A percentile compares a stretch with the other conserved stretches of the same genome.
These are phyloP conservation scores for Coemansia asiatica DNA, from an alignment of 192 early-diverging fungal genomes.

Conservation along the genomic window DNA sequence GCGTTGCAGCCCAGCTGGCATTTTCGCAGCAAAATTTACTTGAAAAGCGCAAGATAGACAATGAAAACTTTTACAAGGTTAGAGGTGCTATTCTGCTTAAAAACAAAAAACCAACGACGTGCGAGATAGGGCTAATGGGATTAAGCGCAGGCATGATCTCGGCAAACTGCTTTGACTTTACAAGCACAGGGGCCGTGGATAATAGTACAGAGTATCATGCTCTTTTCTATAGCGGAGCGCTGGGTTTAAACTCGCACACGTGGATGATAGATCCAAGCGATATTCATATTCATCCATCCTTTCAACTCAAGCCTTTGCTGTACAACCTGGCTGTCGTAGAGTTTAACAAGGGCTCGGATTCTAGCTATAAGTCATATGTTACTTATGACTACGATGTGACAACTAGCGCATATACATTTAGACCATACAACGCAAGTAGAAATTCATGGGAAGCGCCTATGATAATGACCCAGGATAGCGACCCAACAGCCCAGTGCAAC, in stretches of 20 bases:
- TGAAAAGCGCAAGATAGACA: background rate
- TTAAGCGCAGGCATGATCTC: background rate
- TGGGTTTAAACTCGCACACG: background rate
- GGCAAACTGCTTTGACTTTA: slow-evolving; percentile 3
- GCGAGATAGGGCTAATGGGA: background rate
- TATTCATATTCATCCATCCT: background rate
- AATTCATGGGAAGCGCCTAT: background rate
- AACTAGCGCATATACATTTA: background rate
- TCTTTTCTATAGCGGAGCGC: background rate
- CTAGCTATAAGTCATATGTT: background rate
- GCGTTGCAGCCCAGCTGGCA: background rate
- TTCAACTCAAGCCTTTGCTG: background rate
- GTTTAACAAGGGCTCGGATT: background rate
- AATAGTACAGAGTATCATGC: background rate
- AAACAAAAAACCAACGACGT: background rate
- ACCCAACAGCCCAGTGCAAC: background rate
- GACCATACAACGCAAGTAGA: background rate
- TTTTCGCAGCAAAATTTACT: background rate
- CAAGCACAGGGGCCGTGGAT: background rate
- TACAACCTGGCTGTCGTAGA: slow-evolving; percentile 1
- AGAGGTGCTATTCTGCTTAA: slow-evolving; percentile 1
- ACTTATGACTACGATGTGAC: background rate
- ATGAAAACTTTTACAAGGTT: background rate
- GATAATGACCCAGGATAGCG: background rate
- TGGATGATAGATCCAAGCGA: background rate